Percentiles rank a stretch among this genome's conserved stretches.
Evolutionary conservation across 179 eudicot genomes (phyloP).

Genomic region (Beta lomatogona): DNA sequence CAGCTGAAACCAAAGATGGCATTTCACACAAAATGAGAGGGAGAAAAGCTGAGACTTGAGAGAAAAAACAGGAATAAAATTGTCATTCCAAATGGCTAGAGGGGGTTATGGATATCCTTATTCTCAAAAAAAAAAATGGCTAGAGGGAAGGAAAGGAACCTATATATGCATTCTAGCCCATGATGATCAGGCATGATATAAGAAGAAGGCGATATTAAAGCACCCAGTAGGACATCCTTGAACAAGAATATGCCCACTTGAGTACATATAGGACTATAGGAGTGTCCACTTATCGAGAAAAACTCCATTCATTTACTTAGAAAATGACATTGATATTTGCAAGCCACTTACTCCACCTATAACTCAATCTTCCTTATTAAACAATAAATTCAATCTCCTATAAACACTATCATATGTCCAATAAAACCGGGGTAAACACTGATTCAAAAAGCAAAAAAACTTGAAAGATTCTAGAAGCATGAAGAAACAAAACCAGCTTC

Average conservation of each 20-base stretch:
- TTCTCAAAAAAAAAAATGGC: no score
- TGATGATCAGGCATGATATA: background rate
- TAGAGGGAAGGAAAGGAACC: no score
- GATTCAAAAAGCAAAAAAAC: background rate
- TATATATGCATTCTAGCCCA: no score
- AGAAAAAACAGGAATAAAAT: background rate
- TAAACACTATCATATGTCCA: background rate
- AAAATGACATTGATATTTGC: background rate
- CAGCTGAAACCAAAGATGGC: background rate
- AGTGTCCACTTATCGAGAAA: background rate
- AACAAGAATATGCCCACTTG: background rate
- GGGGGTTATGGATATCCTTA: background rate
- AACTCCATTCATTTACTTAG: background rate
- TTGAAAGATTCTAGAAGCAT: background rate
- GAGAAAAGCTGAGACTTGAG: background rate
- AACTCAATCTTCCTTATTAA: no score
- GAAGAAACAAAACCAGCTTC: no score
- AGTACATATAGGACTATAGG: background rate
- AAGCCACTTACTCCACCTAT: background rate
- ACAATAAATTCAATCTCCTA: background rate
- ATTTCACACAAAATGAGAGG: background rate
- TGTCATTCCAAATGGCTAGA: background rate
- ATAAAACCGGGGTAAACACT: background rate
- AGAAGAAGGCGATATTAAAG: background rate
- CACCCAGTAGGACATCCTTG: background rate